Base-by-base conservation (phyloP, 805 yeast species). In the Wickerhamomyces kurtzmanii region DNA sequence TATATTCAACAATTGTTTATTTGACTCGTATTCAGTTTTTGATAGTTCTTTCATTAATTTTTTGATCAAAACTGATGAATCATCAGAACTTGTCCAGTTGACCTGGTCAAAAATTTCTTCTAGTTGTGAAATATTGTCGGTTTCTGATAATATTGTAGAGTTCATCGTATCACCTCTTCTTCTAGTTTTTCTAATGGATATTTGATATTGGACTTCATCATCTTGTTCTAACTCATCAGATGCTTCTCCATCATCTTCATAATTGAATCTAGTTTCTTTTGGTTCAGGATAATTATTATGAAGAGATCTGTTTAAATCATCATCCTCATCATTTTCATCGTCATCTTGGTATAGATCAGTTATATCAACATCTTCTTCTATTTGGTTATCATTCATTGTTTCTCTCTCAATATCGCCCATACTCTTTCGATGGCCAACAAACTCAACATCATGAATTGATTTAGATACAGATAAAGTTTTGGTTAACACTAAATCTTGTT, bases 21-120 rank as follows among this genome's bases (percentile, higher is more conserved):
- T 73, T 28, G 75, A 75, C 12, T 67, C 64, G 35, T 70, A 75
- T 38, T 82, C 81, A 1, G 82, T 62, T 16, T 64, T 62, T 6
- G 72, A 67, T 28, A 84, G 56, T 35, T 79, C 83, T 22, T 60
- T 62, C 22, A 63, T 51, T 27, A 89, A 61, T 43, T 72, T 75
- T 22, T 59, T 62, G 19, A 78, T 63, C 16, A 87, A 52, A 0
- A 65, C 59, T 17, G 60, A 65, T 7, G 83, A 67, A 36, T 73
- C 78, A 43, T 81, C 94, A 5, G 62, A 55, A 2, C 76, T 66
- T 17, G 68, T 68, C 91, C 95, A 89, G 18, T 75, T 72, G 14
- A 86, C 65, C 35, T 82, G 89, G 17, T 79, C 83, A 32, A 87
- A 67, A 10, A 84, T 51, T 34, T 83, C 93, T 27, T 75, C 78